Evolutionary conservation across 2,329 filamentous ascomycete species (phyloP).

Genomic region (Paecilomyces dactylethromorphus): DNA sequence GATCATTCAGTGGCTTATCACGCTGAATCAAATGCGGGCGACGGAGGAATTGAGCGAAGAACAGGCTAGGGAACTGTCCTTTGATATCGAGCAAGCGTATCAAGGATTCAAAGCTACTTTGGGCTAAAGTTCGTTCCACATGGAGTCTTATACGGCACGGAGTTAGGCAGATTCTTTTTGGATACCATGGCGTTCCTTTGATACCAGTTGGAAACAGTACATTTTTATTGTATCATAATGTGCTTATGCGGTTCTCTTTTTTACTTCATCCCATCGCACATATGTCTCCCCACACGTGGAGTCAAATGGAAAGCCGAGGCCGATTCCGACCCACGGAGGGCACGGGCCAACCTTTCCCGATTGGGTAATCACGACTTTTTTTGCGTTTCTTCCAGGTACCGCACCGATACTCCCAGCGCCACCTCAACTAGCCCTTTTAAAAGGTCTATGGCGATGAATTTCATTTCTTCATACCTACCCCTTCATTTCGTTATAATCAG

Average conservation of each 20-base stretch:
- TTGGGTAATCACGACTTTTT: conserved; percentile 10
- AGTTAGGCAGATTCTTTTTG: not conserved
- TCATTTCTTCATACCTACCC: not conserved
- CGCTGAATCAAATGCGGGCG: conserved; percentile 94
- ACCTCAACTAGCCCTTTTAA: not conserved
- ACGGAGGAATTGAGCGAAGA: conserved; percentile 84
- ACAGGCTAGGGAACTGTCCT: conserved; percentile 79
- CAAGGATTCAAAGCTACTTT: conserved; percentile 84
- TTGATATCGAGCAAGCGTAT: conserved; percentile 92
- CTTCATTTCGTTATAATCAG: not conserved
- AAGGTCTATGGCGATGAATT: not conserved
- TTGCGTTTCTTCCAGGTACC: conserved; percentile 3
- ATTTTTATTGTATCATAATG: not conserved
- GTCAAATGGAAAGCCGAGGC: not conserved
- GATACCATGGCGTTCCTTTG: not conserved
- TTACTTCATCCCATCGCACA: not conserved
- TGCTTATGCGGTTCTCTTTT: not conserved
- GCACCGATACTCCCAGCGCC: not conserved
- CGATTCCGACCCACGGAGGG: conserved; percentile 6
- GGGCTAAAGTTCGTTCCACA: conserved; percentile 35
- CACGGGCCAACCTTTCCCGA: conserved; percentile 6
- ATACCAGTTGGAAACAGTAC: not conserved
- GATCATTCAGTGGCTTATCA: conserved; percentile 97
- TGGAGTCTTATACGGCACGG: not conserved
- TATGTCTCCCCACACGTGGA: conserved; percentile 1